Base-by-base conservation (phyloP, 2,329 filamentous ascomycete species). In the Hansfordia pulvinata region DNA sequence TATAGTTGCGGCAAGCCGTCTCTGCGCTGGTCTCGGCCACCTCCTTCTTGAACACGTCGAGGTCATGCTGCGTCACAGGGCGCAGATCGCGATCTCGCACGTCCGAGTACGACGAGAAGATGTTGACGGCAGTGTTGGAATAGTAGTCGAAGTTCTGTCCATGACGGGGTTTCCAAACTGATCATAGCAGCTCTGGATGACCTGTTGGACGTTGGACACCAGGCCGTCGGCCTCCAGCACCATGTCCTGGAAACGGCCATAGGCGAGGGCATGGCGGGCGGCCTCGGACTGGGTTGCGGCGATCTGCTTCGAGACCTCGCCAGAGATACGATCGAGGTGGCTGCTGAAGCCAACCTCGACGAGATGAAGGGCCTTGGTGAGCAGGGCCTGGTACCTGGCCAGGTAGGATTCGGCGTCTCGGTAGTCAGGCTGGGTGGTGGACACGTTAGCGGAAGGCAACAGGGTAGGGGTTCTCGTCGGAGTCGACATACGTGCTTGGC, bases 331-430 rank as follows among this genome's bases (percentile, higher is more conserved):
- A 28, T 71, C 64, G 14, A 69, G 48, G 8, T 59, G 60, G 15
- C 49, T 56, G 7, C 54, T 64, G 42, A 69, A 69, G 15, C 61
- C 67, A 15, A 70, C 62, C 34, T 73, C 70, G 5, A 76, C 56
- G 9, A 76, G 52, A 39, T 75, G 70, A 8, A 77, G 54, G 1
- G 71, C 66, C 38, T 74, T 74, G 16, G 69, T 71, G 10, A 96
- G 66, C 9, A 94, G 64, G 0, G 90, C 65, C 33, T 82, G 74
- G 49, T 96, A 96, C 32, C 85, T 73, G 6, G 88, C 84, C 22
- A 86, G 70, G 49, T 94, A 96, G 2, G 79, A 74, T 35, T 85
- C 77, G 3, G 86, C 77, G 50, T 96, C 88, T 35, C 82, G 80
- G 47, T 94, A 93, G 6, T 72, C 73, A 7, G 81, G 69, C 78